Evolutionary conservation across 129 eudicot genomes (phyloP).

Genomic region (Flaveria brownii): DNA sequence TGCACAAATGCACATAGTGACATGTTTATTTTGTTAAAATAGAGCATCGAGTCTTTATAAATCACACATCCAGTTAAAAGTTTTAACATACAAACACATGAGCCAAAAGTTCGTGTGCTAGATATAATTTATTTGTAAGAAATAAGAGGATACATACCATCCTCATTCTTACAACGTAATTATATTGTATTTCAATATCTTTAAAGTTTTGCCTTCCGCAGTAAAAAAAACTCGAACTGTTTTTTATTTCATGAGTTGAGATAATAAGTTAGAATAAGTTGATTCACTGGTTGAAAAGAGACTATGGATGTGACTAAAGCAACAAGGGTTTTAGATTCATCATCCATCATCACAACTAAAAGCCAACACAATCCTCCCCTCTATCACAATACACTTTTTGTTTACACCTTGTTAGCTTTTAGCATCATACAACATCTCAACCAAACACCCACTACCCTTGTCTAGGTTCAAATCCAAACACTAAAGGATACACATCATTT

Average conservation of each 20-base stretch:
- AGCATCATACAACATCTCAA: slow-evolving; percentile 38
- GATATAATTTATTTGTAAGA: neutral
- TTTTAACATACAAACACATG: neutral
- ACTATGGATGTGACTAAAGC: slow-evolving; percentile 26
- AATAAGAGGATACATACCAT: neutral
- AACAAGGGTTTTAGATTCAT: slow-evolving; percentile 27
- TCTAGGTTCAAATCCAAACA: slow-evolving; percentile 34
- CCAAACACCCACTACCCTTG: slow-evolving; percentile 45
- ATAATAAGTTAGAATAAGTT: neutral
- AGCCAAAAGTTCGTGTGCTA: neutral
- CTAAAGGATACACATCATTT: slow-evolving; percentile 22
- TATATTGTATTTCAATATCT: neutral
- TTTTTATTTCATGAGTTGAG: neutral
- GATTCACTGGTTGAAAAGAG: neutral
- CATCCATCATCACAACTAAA: slow-evolving; percentile 23
- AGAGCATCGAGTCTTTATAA: too few species aligned
- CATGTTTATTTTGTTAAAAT: too few species aligned
- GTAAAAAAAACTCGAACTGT: neutral
- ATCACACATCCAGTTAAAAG: neutral
- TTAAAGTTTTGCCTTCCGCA: neutral
- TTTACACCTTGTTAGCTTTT: slow-evolving; percentile 37
- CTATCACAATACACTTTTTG: slow-evolving; percentile 31
- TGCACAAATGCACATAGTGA: too few species aligned
- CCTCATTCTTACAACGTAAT: neutral
- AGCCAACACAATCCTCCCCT: slow-evolving; percentile 25